Percentiles rank a stretch among this genome's conserved stretches.
Evolutionary conservation across 1,284 basidiomycete species (phyloP).

Genomic region (Leucoagaricus sp.): DNA sequence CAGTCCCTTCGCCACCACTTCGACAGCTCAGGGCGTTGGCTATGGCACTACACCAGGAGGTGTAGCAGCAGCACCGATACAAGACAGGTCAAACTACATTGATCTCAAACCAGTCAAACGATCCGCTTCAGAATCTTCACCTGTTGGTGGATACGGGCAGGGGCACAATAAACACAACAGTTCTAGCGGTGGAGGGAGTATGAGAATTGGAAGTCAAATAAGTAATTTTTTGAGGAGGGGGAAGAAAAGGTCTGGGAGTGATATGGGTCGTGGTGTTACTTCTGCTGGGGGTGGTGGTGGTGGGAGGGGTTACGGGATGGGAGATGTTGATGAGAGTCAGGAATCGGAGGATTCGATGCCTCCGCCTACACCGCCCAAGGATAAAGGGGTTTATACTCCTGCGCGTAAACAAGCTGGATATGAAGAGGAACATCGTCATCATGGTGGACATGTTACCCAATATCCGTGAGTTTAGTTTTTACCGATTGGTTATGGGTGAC

Average conservation of each 20-base stretch:
- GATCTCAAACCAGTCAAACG: slow-evolving; percentile 1
- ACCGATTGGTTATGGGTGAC: slow-evolving; percentile 24
- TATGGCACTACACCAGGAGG: too few relatives aligned
- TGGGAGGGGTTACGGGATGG: neutral
- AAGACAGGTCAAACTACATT: neutral
- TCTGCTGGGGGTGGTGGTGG: neutral
- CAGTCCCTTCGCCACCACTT: too few relatives aligned
- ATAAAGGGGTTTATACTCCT: slow-evolving; percentile 10
- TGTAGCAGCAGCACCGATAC: neutral
- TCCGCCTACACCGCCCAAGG: slow-evolving; percentile 25
- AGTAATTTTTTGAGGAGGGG: slow-evolving; percentile 39
- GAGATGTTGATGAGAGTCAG: slow-evolving; percentile 4
- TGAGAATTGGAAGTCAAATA: slow-evolving; percentile 17
- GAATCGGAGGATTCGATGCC: slow-evolving; percentile 21
- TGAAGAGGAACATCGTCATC: neutral
- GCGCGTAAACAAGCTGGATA: neutral
- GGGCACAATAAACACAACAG: neutral
- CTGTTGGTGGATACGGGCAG: neutral
- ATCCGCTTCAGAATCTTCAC: slow-evolving; percentile 2
- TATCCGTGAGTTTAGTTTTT: neutral
- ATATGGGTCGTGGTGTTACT: too few relatives aligned
- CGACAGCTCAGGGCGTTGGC: too few relatives aligned
- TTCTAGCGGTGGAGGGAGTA: neutral
- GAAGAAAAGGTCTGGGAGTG: slow-evolving; percentile 23
- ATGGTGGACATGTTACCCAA: too few relatives aligned